Percentiles rank a stretch among this genome's conserved stretches.
Evolutionary conservation across 306 rosid species (phyloP).

Genomic region (Malus orientalis): DNA sequence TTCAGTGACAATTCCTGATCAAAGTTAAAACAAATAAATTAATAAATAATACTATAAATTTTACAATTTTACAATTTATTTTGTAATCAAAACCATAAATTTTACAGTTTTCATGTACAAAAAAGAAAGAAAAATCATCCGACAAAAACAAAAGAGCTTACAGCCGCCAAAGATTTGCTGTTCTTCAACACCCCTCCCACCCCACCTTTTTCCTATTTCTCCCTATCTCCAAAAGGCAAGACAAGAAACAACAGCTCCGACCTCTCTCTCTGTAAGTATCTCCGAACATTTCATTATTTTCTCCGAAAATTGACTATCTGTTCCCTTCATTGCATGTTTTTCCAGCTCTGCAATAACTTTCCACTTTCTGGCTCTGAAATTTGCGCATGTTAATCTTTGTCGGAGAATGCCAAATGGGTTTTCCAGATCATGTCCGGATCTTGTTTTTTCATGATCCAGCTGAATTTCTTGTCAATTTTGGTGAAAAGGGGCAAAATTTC

Average conservation of each 20-base stretch:
- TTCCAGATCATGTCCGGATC: conserved; percentile 79
- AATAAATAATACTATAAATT: background rate
- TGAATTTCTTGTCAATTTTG: conserved; percentile 19
- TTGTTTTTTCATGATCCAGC: conserved; percentile 46
- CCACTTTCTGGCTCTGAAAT: background rate
- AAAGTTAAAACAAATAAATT: background rate
- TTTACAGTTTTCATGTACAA: conserved; percentile 4
- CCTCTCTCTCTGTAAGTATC: conserved; percentile 18
- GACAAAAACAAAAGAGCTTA: conserved; percentile 27
- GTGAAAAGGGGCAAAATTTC: conserved; percentile 27
- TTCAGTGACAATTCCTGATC: background rate
- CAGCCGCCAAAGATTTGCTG: conserved; percentile 50
- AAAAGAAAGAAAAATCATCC: conserved; percentile 15
- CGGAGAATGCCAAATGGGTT: conserved; percentile 32
- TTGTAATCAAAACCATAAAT: background rate
- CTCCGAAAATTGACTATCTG: background rate
- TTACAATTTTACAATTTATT: background rate
- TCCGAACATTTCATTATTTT: conserved; percentile 23
- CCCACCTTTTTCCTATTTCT: conserved; percentile 15
- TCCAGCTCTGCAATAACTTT: conserved; percentile 14
- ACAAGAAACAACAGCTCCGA: background rate
- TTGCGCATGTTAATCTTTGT: conserved; percentile 28
- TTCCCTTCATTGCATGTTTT: conserved; percentile 5
- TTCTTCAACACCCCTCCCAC: conserved; percentile 31
- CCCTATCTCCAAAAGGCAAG: background rate